Evolutionary conservation across 1,284 basidiomycete species (phyloP).

Genomic region (Trichosporon inkin): DNA sequence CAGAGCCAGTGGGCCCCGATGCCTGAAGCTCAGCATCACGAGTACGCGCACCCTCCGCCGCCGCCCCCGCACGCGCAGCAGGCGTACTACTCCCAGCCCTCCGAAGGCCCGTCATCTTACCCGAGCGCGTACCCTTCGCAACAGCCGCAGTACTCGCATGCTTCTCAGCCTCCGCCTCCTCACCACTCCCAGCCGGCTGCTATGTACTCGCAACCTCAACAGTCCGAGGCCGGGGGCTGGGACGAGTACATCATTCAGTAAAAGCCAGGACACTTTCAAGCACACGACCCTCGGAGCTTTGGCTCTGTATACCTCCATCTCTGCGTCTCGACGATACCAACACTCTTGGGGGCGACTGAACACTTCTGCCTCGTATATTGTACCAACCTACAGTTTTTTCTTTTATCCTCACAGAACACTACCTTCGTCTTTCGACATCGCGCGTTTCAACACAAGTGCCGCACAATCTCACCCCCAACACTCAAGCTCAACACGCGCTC

Average conservation of each 20-base stretch:
- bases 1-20: slow-evolving; percentile 5
- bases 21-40: not conserved
- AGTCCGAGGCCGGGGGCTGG: not conserved
- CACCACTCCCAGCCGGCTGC: slow-evolving; percentile 3
- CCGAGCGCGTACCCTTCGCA: not conserved
- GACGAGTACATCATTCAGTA: slow-evolving; percentile 5
- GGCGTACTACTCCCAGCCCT: slow-evolving; percentile 1
- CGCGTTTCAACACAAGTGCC: slow-evolving; percentile 3
- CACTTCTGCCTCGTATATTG: not conserved
- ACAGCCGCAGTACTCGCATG: slow-evolving; percentile 5
- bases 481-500: not conserved
- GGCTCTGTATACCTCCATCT: not conserved
- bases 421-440: not conserved
- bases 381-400: not conserved
- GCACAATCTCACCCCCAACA: not conserved
- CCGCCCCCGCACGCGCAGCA: slow-evolving; percentile 4
- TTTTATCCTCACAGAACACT: not conserved
- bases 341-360: not conserved
- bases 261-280: not conserved
- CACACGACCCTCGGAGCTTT: not conserved
- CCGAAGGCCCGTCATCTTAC: not conserved
- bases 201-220: slow-evolving; percentile 5
- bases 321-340: not conserved
- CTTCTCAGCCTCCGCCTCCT: not conserved
- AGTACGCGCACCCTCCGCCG: slow-evolving; percentile 7